Evolutionary conservation across 2,329 filamentous ascomycete genomes (phyloP), one percentile per base, ranked within the genome.

Genomic region (Fusarium austroafricanum): DNA sequence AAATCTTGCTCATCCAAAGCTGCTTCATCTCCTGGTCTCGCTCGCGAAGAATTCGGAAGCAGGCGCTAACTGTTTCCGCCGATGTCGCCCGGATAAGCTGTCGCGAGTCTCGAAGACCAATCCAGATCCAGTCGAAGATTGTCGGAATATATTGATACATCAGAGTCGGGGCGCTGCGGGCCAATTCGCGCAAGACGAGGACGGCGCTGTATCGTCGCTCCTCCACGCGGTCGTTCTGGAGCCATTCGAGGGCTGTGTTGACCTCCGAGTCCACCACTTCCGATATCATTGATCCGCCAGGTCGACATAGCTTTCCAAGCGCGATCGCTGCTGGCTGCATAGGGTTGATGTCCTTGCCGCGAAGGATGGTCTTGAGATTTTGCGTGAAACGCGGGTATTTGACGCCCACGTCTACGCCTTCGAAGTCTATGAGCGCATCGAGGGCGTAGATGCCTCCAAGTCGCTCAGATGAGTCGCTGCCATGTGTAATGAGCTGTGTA

Each of bases 221-320:
- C 81, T 99, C 96, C 72, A 97, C 90, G 70, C 95, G 89, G 77
- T 98, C 96, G 47, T 94, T 94, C 77, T 98, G 95, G 58, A 99
- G 87, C 92, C 94, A 98, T 81, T 99, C 96, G 54, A 99, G 85
- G 3, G 96, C 94, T 18, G 94, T 96, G 79, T 97, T 96, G 65
- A 98, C 94, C 80, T 99, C 95, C 55, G 94, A 95, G 76, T 99
- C 96, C 58, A 99, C 96, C 55, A 99, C 84, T 79, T 98, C 95
- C 10, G 95, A 96, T 43, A 97, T 97, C 67, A 98, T 85, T 31
- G 96, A 94, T 62, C 96, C 96, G 65, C 96, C 96, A 1, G 96
- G 96, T 71, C 93, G 90, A 65, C 95, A 97, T 61, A 99, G 86
- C 76, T 94, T 92, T 44, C 96, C 96, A 28, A 99, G 85, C 6